A percentile compares a stretch with the other conserved stretches of the same genome.
phyloP scores from a whole-genome alignment of 352 stramenopile species.

The Phytopythium cucurbitacearum region DNA sequence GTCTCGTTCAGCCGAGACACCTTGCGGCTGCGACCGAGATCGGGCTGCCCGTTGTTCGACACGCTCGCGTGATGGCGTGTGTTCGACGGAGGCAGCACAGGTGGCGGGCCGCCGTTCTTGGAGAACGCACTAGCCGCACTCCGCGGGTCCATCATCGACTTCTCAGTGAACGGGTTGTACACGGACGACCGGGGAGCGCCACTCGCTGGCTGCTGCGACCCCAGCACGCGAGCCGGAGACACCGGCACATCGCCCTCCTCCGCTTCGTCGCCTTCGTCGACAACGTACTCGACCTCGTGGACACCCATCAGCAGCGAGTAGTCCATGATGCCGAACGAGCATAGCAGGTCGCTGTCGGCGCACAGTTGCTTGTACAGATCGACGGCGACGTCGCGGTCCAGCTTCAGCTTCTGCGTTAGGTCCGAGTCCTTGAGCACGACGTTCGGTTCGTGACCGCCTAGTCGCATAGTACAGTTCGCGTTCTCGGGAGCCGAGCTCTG shows the following conservation, averaged over 20 bases:
- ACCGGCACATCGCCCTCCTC: conserved; percentile 20
- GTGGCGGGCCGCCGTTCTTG: conserved; percentile 19
- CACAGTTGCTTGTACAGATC: conserved; percentile 77
- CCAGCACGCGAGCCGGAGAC: not conserved
- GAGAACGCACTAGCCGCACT: conserved; percentile 25
- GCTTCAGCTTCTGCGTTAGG: conserved; percentile 85
- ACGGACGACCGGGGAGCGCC: conserved; percentile 21
- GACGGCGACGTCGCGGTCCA: conserved; percentile 62
- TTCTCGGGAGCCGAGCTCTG: conserved; percentile 63
- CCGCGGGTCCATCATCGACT: conserved; percentile 60
- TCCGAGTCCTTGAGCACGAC: conserved; percentile 88
- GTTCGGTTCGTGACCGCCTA: conserved; percentile 84
- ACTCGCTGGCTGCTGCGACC: conserved; percentile 5
- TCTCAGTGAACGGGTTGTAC: conserved; percentile 64
- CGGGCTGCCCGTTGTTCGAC: conserved; percentile 36
- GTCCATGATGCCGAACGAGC: conserved; percentile 90
- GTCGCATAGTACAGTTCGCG: conserved; percentile 63
- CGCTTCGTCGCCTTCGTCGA: conserved; percentile 53
- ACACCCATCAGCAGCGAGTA: conserved; percentile 90
- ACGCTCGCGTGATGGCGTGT: conserved; percentile 60
- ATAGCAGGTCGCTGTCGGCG: conserved; percentile 79
- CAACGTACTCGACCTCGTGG: conserved; percentile 85
- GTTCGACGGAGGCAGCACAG: conserved; percentile 20
- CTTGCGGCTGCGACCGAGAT: conserved; percentile 31
- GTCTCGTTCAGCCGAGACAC: conserved; percentile 44